Base-by-base conservation (phyloP, 2,329 filamentous ascomycete species). In the Pestalotiopsis sp. region DNA sequence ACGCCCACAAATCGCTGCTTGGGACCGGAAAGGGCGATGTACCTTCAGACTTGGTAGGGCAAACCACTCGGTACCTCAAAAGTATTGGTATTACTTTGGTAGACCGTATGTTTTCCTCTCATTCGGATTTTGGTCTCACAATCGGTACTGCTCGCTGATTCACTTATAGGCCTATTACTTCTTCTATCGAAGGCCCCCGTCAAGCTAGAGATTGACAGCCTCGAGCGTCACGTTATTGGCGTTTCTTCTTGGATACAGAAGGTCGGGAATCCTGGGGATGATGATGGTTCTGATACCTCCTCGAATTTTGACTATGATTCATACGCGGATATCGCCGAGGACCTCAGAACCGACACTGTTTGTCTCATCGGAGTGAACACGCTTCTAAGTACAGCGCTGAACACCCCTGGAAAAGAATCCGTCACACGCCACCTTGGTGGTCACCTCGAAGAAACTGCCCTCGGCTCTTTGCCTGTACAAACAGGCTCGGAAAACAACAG, bases 361-460 rank as follows among this genome's bases (percentile, higher is more conserved):
- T 64, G 61, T 13, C 20, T 64, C 4, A n/a, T 49, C 1, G 38
- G n/a, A n/a, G 5, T 64, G 7, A 20, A 64, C 11, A 17, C 59
- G 13, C 17, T 62, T 6, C 13, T 62, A 11, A 41, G 6, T 49
- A 17, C 45, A n/a, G 13, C 45, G 5, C 45, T 17, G 4, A 13
- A 13, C 3, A 3, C 14, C 31, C 58, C 58, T n/a, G 14, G 61
- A 7, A 64, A 64, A 14, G n/a, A 14, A 25, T n/a, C 61, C 12
- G 41, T 64, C 3, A 64, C 61, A 7, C 31, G 38, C 14, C 61
- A 64, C 41, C 61, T 64, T 27, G 61, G 61, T n/a, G 20, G 14
- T 7, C 61, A 64, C 49, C 61, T 64, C n/a, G 61, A 64, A 49
- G 61, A 64, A 45, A 64, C 49, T 4, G 31, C 38, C 13, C 61